Base-by-base conservation (phyloP, 306 rosid species). In the Vigna radiata region DNA sequence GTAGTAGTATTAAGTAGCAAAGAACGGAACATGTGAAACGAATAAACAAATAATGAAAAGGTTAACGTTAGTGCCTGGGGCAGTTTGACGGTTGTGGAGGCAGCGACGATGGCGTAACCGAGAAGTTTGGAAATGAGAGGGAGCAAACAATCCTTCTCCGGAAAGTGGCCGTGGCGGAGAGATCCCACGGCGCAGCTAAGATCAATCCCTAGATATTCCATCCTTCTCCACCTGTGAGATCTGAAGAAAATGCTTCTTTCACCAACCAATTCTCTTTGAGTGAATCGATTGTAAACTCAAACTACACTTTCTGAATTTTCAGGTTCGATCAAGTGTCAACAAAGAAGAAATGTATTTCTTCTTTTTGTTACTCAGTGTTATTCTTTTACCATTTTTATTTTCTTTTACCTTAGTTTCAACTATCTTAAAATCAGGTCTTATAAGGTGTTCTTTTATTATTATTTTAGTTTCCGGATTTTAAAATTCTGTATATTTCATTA, bases 61-160 rank as follows among this genome's bases (percentile, higher is more conserved):
- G 49, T 37, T 56, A 39, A 44, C 21, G 41, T 18, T 5, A 16
- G 33, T 83, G 84, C 98, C 97, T 96, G 99, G 27, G 99, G 99
- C 79, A 96, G 90, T 83, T 96, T 92, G 85, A 96, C 99, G 79
- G 98, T 92, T 85, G 98, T 96, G 79, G 98, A 96, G 16, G 99
- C 97, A 67, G 99, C 99, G 74, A 96, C 94, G 84, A 96, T 93
- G 89, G 88, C 91, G 78, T 96, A 96, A 67, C 99, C 98, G 76
- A 96, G 96, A 73, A 96, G 90, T 85, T 88, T 96, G 66, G 99
- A 96, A 85, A 96, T 87, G 73, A 96, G 91, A 62, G 98, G 98
- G 3, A 96, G 96, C 83, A 96, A 77, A 68, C 99, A 96, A 39
- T 92, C 93, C 65, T 96, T 96, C 50, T 87, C 87, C 1, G 99